phyloP scores from a whole-genome alignment of 768 basidiomycete genomes.

The Lactifluus volemus region DNA sequence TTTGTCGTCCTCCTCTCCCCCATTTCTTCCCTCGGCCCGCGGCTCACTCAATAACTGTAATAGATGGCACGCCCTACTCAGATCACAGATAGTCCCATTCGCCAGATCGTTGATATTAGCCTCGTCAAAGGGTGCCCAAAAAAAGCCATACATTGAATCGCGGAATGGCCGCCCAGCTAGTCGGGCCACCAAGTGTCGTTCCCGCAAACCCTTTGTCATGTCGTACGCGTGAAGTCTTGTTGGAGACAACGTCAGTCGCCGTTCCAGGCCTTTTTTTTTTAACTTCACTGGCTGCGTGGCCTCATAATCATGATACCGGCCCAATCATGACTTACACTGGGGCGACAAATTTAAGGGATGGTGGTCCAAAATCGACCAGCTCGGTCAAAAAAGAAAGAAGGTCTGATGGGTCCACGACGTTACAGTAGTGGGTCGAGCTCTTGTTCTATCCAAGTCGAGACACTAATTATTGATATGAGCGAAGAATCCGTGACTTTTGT shows the following conservation, averaged over 20 bases:
- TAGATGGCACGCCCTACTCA: constrained; percentile 16
- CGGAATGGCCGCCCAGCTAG: constrained; percentile 40
- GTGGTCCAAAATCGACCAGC: constrained; percentile 58
- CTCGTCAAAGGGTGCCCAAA: constrained; percentile 49
- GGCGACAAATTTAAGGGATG: constrained; percentile 51
- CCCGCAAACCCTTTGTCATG: constrained; percentile 51
- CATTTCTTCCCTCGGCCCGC: constrained; percentile 4
- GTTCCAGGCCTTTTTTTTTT: background rate
- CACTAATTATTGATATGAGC: constrained; percentile 11
- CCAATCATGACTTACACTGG: constrained; percentile 73
- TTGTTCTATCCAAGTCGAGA: background rate
- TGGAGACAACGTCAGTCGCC: constrained; percentile 35
- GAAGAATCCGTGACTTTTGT: constrained; percentile 20
- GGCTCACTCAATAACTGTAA: constrained; percentile 11
- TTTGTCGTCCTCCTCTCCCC: constrained; percentile 21
- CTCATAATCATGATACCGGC: constrained; percentile 43
- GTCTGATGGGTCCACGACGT: constrained; percentile 20
- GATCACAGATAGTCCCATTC: constrained; percentile 24
- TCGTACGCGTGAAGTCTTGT: constrained; percentile 32
- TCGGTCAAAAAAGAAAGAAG: constrained; percentile 20
- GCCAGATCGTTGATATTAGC: constrained; percentile 31
- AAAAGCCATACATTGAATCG: constrained; percentile 48
- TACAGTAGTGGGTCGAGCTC: constrained; percentile 19
- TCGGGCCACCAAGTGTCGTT: constrained; percentile 41
- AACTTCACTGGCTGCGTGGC: constrained; percentile 29